phyloP scores from a whole-genome alignment of 495 filamentous ascomycete species.

The Xylaria scruposa region DNA sequence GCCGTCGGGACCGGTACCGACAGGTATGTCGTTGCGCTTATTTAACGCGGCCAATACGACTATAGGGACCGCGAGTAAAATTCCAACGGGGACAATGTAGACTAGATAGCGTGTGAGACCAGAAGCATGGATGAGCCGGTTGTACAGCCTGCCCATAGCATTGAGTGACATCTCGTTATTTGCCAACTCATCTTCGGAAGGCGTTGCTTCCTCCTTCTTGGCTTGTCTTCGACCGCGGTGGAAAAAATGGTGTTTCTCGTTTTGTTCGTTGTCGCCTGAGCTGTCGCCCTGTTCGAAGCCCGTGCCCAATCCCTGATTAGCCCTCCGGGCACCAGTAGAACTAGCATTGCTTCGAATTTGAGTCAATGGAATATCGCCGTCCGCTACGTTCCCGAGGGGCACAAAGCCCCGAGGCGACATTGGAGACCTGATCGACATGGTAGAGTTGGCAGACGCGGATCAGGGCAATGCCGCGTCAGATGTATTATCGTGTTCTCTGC shows the following conservation, averaged over 20 bases:
- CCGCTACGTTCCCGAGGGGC: slow-evolving; percentile 38
- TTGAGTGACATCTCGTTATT: slow-evolving; percentile 69
- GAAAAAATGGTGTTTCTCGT: slow-evolving; percentile 63
- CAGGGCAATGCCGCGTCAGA: not conserved
- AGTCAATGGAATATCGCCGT: slow-evolving; percentile 60
- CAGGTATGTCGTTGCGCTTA: slow-evolving; percentile 43
- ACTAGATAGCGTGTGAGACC: slow-evolving; percentile 87
- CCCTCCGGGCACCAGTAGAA: slow-evolving; percentile 58
- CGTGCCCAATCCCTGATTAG: slow-evolving; percentile 47
- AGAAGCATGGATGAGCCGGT: slow-evolving; percentile 82
- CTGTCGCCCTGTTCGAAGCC: slow-evolving; percentile 38
- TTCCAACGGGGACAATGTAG: slow-evolving; percentile 80
- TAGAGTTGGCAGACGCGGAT: not conserved
- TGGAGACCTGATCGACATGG: slow-evolving; percentile 40
- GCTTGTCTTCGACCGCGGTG: slow-evolving; percentile 64
- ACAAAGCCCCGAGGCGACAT: slow-evolving; percentile 38
- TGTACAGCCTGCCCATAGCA: slow-evolving; percentile 85
- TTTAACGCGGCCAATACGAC: slow-evolving; percentile 68
- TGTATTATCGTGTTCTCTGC: slow-evolving; percentile 3
- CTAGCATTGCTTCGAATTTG: slow-evolving; percentile 55
- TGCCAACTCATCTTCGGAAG: slow-evolving; percentile 62
- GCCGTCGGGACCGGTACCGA: slow-evolving; percentile 49
- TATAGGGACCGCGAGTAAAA: slow-evolving; percentile 80
- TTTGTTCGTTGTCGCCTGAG: slow-evolving; percentile 41
- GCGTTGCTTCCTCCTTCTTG: slow-evolving; percentile 51